These are phyloP conservation scores for Colletotrichum lentis DNA, from an alignment of 2,329 filamentous ascomycete species.

Conservation along the genomic window DNA sequence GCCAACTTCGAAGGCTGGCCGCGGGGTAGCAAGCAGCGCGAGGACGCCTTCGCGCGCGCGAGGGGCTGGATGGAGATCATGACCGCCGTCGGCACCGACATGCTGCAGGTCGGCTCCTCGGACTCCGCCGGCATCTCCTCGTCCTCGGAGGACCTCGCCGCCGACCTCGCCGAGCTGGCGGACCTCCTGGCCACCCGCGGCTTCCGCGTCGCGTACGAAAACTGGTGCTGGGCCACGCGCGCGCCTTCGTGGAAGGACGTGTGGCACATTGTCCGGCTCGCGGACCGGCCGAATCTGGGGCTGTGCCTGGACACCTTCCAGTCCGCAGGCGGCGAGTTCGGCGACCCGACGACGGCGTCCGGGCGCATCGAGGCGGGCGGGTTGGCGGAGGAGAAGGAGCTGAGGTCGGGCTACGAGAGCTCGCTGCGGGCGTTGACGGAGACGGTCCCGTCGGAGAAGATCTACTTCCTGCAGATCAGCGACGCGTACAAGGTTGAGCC, in stretches of 20 bases:
- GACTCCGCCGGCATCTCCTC: conserved; percentile 67
- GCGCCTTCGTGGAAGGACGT: conserved; percentile 73
- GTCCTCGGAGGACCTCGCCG: conserved; percentile 60
- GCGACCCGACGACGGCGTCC: conserved; percentile 70
- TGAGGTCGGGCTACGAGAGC: conserved; percentile 59
- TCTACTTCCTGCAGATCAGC: conserved; percentile 77
- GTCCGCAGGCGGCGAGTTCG: conserved; percentile 76
- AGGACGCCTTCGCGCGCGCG: conserved; percentile 69
- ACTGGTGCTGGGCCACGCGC: conserved; percentile 82
- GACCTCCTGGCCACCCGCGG: conserved; percentile 66
- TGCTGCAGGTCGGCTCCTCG: conserved; percentile 74
- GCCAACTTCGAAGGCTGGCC: conserved; percentile 80
- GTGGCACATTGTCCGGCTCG: conserved; percentile 72
- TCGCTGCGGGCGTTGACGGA: conserved; percentile 65
- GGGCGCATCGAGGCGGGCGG: conserved; percentile 63
- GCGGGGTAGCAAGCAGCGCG: conserved; percentile 62
- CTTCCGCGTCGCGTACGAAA: conserved; percentile 76
- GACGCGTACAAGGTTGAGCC: conserved; percentile 73
- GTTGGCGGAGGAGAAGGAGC: conserved; percentile 49
- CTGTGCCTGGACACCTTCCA: conserved; percentile 84
- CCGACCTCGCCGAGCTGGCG: conserved; percentile 70
- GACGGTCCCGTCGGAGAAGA: conserved; percentile 72
- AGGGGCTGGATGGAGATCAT: conserved; percentile 76
- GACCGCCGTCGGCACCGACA: conserved; percentile 72
- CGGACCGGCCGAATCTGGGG: conserved; percentile 72